Percentiles rank a stretch among this genome's conserved stretches.
Evolutionary conservation across 2,329 filamentous ascomycete genomes (phyloP).

Genomic region (Colletotrichum lentis): DNA sequence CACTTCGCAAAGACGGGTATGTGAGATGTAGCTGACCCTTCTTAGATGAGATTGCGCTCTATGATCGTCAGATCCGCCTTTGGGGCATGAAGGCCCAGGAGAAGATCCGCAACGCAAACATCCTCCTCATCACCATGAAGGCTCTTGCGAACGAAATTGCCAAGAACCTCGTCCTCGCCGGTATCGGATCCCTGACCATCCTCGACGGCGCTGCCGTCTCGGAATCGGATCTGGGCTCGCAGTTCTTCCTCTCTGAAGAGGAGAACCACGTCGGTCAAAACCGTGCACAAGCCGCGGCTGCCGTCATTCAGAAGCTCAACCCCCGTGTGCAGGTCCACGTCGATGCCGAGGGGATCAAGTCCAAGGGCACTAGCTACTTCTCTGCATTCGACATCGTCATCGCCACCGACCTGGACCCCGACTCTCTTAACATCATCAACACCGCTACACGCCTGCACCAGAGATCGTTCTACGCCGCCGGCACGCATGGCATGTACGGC

Average conservation of each 20-base stretch:
- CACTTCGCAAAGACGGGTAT: neutral
- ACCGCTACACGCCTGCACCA: constrained; percentile 81
- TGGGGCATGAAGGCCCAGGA: constrained; percentile 97
- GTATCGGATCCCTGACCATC: constrained; percentile 88
- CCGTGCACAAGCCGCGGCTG: constrained; percentile 81
- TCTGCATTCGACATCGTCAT: constrained; percentile 84
- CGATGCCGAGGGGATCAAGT: constrained; percentile 72
- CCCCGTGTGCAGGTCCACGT: constrained; percentile 81
- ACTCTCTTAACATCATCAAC: constrained; percentile 80
- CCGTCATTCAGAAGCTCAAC: constrained; percentile 85
- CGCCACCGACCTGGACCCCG: constrained; percentile 84
- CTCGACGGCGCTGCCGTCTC: constrained; percentile 79
- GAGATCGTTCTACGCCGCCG: constrained; percentile 87
- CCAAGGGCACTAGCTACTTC: constrained; percentile 79
- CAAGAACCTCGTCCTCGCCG: constrained; percentile 91
- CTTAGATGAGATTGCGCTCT: constrained; percentile 92
- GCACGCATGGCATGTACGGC: constrained; percentile 88
- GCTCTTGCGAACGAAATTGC: constrained; percentile 93
- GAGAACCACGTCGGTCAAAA: constrained; percentile 79
- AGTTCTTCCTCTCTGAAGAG: constrained; percentile 78
- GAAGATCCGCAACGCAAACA: constrained; percentile 86
- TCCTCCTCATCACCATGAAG: constrained; percentile 87
- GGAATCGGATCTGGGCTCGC: constrained; percentile 80
- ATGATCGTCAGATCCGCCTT: constrained; percentile 95
- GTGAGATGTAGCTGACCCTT: constrained; percentile 17